Base-by-base conservation (phyloP, 2,329 filamentous ascomycete species). In the Pleurostoma richardsiae region DNA sequence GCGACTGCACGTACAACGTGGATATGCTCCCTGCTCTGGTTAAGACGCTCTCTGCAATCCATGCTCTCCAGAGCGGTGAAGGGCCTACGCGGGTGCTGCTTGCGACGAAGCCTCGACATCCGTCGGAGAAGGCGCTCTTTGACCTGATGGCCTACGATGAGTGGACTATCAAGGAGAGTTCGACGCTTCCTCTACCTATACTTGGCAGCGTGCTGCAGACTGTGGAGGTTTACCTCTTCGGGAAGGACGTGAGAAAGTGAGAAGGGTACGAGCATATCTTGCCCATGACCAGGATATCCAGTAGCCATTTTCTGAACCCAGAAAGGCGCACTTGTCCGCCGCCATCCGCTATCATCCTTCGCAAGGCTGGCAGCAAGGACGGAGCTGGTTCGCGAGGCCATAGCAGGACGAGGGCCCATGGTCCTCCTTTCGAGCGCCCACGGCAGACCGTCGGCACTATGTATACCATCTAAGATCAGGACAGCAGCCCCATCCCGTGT, bases 1-100 rank as follows among this genome's bases (percentile, higher is more conserved):
- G 77, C 57, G 79, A 83, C 59, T 81, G 79, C 68, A 82, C 78
- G 0, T 82, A 82, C 66, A 82, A 82, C 50, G 73, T 71, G 45
- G 78, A 82, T 56, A 73, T 71, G 51, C 62, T 82, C 29, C 71
- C 75, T 1, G 69, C 74, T 3, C 66, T 83, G 27, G 72, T 81
- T 4, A 69, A 69, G 44, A 81, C 78, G 1, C 61, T 82, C 33
- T 72, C 71, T 2, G 69, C 73, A 2, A 56, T 82, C 8, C 74
- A 79, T 50, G 26, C 6, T 10, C 29, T n/a, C 47, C 6, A 44
- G 41, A n/a, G 47, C 46, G 27, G 47, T 51, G 29, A 46, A 53
- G 30, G 54, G 49, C 42, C 73, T n/a, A 67, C 62, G 5, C 19
- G 19, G 19, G 72, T 81, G 1, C 65, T 82, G 27, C 53, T 82